phyloP scores from a whole-genome alignment of 768 basidiomycete species.

The Sporobolomyces pararoseus region DNA sequence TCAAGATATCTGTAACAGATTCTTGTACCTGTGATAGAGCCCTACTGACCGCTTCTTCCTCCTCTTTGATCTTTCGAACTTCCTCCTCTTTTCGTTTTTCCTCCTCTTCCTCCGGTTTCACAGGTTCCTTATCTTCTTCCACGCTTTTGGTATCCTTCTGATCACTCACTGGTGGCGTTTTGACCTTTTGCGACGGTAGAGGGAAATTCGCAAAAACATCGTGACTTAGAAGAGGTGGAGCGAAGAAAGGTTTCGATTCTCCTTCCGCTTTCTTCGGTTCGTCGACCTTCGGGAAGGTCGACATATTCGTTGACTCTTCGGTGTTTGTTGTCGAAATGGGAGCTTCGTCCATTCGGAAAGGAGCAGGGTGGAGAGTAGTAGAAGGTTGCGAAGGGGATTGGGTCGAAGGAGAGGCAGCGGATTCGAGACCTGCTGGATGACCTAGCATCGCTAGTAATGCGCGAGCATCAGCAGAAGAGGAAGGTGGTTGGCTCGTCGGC shows the following conservation, averaged over 20 bases:
- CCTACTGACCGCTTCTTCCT: background rate
- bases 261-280: background rate
- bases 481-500: too few species aligned
- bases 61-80: background rate
- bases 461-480: conserved; percentile 18
- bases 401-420: background rate
- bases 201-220: conserved; percentile 27
- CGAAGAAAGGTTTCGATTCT: conserved; percentile 11
- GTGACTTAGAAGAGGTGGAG: conserved; percentile 30
- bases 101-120: background rate
- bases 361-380: conserved; percentile 3
- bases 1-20: background rate
- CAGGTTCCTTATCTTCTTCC: background rate
- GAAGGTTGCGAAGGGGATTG: background rate
- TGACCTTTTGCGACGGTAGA: background rate
- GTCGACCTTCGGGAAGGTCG: too few species aligned
- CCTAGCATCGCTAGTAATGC: conserved; percentile 11
- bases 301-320: too few species aligned
- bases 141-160: background rate
- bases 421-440: background rate
- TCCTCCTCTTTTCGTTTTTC: too few species aligned
- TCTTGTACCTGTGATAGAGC: background rate
- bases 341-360: background rate
- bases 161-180: background rate
- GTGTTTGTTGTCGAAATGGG: background rate